Base-by-base conservation (phyloP, 2,329 filamentous ascomycete species). In the Achaetomium macrosporum region DNA sequence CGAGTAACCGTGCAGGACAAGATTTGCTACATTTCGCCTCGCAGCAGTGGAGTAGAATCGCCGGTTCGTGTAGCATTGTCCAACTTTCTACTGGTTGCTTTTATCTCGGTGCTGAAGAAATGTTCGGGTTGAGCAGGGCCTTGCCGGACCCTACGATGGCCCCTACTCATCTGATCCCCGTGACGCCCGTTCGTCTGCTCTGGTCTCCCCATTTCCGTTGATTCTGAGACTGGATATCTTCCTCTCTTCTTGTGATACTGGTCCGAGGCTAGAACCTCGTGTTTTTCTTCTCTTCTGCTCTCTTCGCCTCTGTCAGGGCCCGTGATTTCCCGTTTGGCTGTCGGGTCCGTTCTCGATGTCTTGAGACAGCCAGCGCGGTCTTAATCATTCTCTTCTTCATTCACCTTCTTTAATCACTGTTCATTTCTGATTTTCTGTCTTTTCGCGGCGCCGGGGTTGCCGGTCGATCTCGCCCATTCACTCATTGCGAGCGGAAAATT, bases 381-480 rank as follows among this genome's bases (percentile, higher is more conserved):
- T 55, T 51, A 19, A 25, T n/a, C 47, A 35, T 53, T 55, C 46
- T 13, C 31, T 53, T 54, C 50, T 50, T 50, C 13, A 30, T 31
- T 12, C 47, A 42, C 41, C 17, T 54, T 47, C 53, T 57, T 64
- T 59, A 56, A 54, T 63, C 59, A 55, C 9, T 29, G 8, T 51
- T 60, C 54, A 41, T 49, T 58, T 11, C 3, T 35, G 7, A 12
- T 4, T 5, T 51, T 59, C 57, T 61, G 54, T 52, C 55, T 61
- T 61, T 47, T 20, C 31, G 43, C 48, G 57, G 57, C 58, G 55
- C 51, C 49, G 56, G 56, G 55, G 30, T 64, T 60, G 61, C 61
- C 58, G 61, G 59, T 57, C 61, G 61, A 65, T 62, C 56, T 59
- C 61, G 45, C 58, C 55, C 50, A 51, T 58, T 53, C 54, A 51